Percentiles rank a stretch among this genome's conserved stretches.
Evolutionary conservation across 169 alveolate species (phyloP).

Genomic region (Plasmodium falciparum): DNA sequence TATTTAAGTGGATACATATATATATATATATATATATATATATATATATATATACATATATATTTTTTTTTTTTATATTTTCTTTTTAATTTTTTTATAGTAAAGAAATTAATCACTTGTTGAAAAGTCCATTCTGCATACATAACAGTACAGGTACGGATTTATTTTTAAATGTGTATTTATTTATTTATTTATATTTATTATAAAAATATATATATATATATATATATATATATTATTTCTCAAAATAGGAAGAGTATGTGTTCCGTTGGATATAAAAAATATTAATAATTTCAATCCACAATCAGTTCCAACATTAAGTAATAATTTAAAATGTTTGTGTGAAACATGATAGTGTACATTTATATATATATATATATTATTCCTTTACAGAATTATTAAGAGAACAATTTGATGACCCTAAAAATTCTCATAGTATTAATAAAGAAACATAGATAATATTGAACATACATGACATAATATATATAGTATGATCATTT

Average conservation of each 20-base stretch:
- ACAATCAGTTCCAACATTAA: conserved; percentile 88
- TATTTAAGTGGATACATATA: too few species aligned
- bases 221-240: background rate
- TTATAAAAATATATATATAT: background rate
- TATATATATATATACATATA: background rate
- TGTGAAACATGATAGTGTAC: background rate
- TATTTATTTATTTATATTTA: too few species aligned
- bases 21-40: too few species aligned
- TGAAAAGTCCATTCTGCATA: conserved; percentile 93
- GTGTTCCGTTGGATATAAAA: conserved; percentile 87
- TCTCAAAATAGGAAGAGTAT: conserved; percentile 82
- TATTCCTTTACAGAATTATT: conserved; percentile 27
- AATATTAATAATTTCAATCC: conserved; percentile 84
- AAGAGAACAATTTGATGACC: conserved; percentile 70
- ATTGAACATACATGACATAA: background rate
- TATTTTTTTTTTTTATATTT: background rate
- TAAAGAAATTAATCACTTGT: conserved; percentile 91
- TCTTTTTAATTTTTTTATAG: conserved; percentile 44
- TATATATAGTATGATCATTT: background rate
- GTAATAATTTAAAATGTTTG: conserved; percentile 55
- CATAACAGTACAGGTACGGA: conserved; percentile 91
- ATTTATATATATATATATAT: background rate
- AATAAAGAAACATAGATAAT: background rate
- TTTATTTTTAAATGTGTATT: background rate
- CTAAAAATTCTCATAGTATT: conserved; percentile 63